A percentile compares a stretch with the other conserved stretches of the same genome.
Evolutionary conservation across 129 eudicot genomes (phyloP).

Genomic region (Saussurea involucrata): DNA sequence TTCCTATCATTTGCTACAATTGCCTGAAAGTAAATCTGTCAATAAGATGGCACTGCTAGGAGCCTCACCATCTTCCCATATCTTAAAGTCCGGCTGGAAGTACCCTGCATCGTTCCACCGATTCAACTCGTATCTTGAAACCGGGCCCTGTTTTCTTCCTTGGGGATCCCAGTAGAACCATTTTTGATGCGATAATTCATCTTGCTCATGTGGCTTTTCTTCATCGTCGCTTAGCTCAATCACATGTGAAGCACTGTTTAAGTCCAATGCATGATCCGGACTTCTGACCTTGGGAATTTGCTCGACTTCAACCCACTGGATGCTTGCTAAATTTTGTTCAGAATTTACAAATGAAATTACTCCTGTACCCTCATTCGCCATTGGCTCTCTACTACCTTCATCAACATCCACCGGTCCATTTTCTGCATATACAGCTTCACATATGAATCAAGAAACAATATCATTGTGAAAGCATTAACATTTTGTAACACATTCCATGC

Average conservation of each 20-base stretch:
- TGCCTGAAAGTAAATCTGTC: slow-evolving; percentile 41
- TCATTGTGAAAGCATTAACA: background rate
- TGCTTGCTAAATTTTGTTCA: slow-evolving; percentile 9
- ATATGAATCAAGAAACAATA: background rate
- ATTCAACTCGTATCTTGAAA: slow-evolving; percentile 44
- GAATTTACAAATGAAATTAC: background rate
- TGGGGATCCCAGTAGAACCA: slow-evolving; percentile 79
- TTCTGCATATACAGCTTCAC: slow-evolving; percentile 9
- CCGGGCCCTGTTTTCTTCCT: slow-evolving; percentile 64
- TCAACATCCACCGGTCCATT: background rate
- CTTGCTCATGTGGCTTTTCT: slow-evolving; percentile 11
- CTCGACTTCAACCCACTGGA: slow-evolving; percentile 9
- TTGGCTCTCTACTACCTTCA: slow-evolving; percentile 1
- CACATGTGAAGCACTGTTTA: slow-evolving; percentile 20
- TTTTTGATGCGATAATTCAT: background rate
- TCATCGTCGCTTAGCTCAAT: slow-evolving; percentile 75
- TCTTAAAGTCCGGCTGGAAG: slow-evolving; percentile 48
- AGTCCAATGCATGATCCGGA: background rate
- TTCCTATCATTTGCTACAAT: slow-evolving; percentile 7
- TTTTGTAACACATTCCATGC: background rate
- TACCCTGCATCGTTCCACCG: slow-evolving; percentile 55
- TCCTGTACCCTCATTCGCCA: slow-evolving; percentile 10
- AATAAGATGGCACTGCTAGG: slow-evolving; percentile 42
- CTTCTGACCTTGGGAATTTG: slow-evolving; percentile 1
- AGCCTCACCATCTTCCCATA: slow-evolving; percentile 61